These are phyloP conservation scores for Populus nigra DNA, from an alignment of 345 rosid genomes.

Conservation along the genomic window DNA sequence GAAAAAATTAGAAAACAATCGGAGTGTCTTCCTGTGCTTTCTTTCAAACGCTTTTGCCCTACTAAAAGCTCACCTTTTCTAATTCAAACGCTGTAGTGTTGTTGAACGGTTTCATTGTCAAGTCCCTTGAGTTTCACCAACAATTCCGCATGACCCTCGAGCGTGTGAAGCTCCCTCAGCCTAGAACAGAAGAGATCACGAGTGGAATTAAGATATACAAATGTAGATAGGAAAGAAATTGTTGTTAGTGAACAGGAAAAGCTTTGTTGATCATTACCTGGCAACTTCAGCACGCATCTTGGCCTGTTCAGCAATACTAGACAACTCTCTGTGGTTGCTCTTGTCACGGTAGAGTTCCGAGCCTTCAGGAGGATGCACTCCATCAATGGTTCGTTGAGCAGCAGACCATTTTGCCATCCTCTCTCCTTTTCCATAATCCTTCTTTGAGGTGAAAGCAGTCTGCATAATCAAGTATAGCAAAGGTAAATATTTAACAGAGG, in stretches of 20 bases:
- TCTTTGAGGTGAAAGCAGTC: constrained; percentile 94
- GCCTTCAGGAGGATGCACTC: constrained; percentile 55
- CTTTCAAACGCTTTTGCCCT: background rate
- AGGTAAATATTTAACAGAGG: background rate
- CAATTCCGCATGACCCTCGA: constrained; percentile 90
- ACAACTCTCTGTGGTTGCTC: constrained; percentile 61
- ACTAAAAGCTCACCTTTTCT: constrained; percentile 2
- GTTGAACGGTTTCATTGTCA: constrained; percentile 82
- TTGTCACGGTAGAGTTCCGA: constrained; percentile 53
- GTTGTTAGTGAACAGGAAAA: background rate
- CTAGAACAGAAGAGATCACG: constrained; percentile 26
- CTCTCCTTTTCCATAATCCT: constrained; percentile 76
- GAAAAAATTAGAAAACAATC: no score
- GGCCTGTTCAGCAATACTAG: constrained; percentile 91
- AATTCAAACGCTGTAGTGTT: constrained; percentile 76
- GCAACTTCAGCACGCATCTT: constrained; percentile 90
- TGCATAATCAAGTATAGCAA: constrained; percentile 14
- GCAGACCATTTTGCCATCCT: constrained; percentile 92
- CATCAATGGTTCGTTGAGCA: constrained; percentile 82
- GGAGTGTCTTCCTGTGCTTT: no score
- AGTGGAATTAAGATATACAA: background rate
- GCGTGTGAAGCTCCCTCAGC: constrained; percentile 84
- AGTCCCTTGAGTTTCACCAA: constrained; percentile 93
- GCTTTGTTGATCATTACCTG: constrained; percentile 39
- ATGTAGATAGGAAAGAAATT: background rate